Percentiles rank a stretch among this genome's conserved stretches.
These are phyloP conservation scores for Plantago elongata DNA, from an alignment of 257 asterid species.

Conservation along the genomic window DNA sequence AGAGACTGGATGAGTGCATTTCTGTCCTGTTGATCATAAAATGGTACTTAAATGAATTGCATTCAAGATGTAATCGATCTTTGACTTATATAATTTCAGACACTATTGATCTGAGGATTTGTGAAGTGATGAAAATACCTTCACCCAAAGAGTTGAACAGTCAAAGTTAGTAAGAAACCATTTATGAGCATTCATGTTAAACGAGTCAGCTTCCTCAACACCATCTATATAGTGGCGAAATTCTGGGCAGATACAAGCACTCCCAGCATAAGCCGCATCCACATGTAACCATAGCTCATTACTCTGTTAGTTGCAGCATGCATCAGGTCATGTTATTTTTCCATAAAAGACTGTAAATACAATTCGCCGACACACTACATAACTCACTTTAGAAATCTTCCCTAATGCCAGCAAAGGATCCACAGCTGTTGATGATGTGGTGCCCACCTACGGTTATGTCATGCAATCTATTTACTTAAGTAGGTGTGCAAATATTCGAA, in stretches of 20 bases:
- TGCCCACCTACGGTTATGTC: conserved; percentile 61
- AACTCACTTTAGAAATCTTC: conserved; percentile 59
- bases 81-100: not conserved
- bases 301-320: conserved; percentile 40
- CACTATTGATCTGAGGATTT: not conserved
- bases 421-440: conserved; percentile 92
- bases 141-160: conserved; percentile 93
- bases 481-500: not conserved
- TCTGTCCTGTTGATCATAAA: conserved; percentile 58
- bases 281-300: conserved; percentile 84
- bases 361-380: conserved; percentile 4
- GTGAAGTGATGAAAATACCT: conserved; percentile 44
- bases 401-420: conserved; percentile 80
- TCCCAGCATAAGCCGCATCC: conserved; percentile 99
- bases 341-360: not conserved
- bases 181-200: conserved; percentile 95
- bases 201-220: conserved; percentile 77
- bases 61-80: not conserved
- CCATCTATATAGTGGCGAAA: conserved; percentile 71
- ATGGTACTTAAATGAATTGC: not conserved
- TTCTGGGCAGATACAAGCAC: conserved; percentile 94
- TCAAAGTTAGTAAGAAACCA: conserved; percentile 97
- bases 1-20: conserved; percentile 75
- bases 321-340: conserved; percentile 15
- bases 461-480: conserved; percentile 11